Evolutionary conservation across 345 rosid species (phyloP), one percentile per base, ranked within the genome.

Genomic region (Lepidium africanum): DNA sequence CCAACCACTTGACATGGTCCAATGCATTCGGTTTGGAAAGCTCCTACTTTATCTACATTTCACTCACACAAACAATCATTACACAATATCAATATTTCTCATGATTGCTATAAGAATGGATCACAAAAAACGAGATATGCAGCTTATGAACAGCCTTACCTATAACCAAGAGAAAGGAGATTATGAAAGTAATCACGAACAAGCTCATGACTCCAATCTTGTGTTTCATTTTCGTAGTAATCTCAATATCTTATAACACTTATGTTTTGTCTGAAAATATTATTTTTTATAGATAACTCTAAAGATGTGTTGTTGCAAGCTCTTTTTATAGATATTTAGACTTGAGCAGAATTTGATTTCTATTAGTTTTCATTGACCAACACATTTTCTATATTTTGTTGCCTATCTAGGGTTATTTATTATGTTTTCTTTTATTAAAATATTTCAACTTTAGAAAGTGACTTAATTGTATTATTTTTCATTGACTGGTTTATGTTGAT

Each of bases 31-130:
- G 0, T 10, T 42, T 55, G 23, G 6, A 27, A 27, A 0, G 62
- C 75, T 61, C 61, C 68, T 21, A 70, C 55, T 15, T 21, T 52
- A 27, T 52, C 68, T 70, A 63, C 10, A 60, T 30, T 59, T 59
- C 59, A 52, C 10, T 47, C 10, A 6, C 23, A 25, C 10, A 25
- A 10, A 27, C 11, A 15, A 10, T 5, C 13, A 43, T 15, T 7
- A 43, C 25, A 13, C 3, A 21, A 21, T 19, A 17, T 33, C 12
- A 5, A 8, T 4, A 25, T 2, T 25, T 25, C 27, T 25, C 27
- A 27, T 27, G 32, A 27, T 27, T 27, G 6, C 13, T 23, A 8
- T 30, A 40, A 1, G 10, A 4, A 16, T 15, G 25, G 10, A 7
- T n/a, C n/a, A n/a, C 7, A 11, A 27, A 27, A 53, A 46, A 62